Conservation (phyloP, 2,329 filamentous ascomycete genomes). For the Neofusicoccum cordaticola region DNA sequence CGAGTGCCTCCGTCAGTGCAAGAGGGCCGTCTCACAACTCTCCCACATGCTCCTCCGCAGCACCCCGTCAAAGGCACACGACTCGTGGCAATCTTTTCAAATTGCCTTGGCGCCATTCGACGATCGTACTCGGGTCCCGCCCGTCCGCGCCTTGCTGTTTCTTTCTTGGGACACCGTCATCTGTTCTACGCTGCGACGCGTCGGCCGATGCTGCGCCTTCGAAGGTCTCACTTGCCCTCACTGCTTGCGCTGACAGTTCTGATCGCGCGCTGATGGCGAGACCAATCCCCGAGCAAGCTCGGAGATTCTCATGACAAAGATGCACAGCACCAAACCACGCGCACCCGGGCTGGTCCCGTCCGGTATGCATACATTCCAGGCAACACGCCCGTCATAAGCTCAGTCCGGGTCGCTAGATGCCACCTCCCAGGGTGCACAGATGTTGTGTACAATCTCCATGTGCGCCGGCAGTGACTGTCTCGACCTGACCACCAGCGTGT, state of each 20-base stretch:
- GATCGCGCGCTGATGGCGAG: slow-evolving; percentile 6
- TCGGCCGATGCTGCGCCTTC: slow-evolving; percentile 1
- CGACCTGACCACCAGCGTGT: background rate
- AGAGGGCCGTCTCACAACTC: background rate
- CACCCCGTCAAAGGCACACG: background rate
- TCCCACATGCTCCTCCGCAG: background rate
- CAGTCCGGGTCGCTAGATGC: background rate
- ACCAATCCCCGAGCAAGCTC: background rate
- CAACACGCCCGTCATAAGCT: background rate
- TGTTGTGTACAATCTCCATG: background rate
- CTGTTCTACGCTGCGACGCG: slow-evolving; percentile 1
- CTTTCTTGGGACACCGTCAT: background rate
- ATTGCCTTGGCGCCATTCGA: background rate
- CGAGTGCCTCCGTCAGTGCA: background rate
- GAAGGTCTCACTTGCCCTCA: background rate
- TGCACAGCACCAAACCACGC: background rate
- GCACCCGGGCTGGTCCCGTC: background rate
- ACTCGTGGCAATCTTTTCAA: background rate
- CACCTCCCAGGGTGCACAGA: slow-evolving; percentile 1
- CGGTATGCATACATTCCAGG: background rate
- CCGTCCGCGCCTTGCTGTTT: background rate
- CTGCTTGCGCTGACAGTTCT: background rate
- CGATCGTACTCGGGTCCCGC: background rate
- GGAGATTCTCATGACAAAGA: slow-evolving; percentile 5
- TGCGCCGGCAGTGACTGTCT: background rate